phyloP scores from a whole-genome alignment of 129 eudicot genomes.

The Erigeron canadensis region DNA sequence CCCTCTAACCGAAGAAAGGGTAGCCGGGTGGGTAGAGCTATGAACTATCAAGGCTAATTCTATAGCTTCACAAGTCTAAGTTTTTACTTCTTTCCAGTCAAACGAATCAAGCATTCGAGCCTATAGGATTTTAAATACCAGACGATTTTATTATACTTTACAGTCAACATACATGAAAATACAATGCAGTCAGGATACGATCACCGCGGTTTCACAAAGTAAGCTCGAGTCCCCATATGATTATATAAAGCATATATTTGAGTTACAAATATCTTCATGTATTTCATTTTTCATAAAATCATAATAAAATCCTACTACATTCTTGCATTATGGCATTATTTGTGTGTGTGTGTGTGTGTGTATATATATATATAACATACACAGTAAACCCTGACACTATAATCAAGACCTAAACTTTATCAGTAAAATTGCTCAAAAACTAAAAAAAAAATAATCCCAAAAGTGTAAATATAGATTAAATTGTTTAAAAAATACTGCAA shows the following conservation, averaged over 20 bases:
- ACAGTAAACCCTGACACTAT: slow-evolving; percentile 30
- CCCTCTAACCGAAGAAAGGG: too few relatives aligned
- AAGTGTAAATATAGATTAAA: not conserved
- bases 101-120: not conserved
- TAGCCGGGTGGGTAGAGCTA: too few relatives aligned
- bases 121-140: not conserved
- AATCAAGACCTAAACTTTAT: slow-evolving; percentile 14
- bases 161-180: not conserved
- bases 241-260: not conserved
- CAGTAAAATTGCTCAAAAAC: slow-evolving; percentile 23
- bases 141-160: not conserved
- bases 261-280: too few relatives aligned
- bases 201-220: not conserved
- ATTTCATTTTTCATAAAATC: too few relatives aligned
- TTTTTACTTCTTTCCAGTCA: too few relatives aligned
- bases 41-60: too few relatives aligned
- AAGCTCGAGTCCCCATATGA: not conserved
- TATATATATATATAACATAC: not conserved
- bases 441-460: not conserved
- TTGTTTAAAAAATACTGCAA: too few relatives aligned
- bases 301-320: too few relatives aligned
- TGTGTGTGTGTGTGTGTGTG: not conserved
- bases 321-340: not conserved
- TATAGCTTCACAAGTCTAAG: too few relatives aligned
- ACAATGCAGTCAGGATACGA: not conserved